These are phyloP conservation scores for Talaromyces atroroseus DNA, from an alignment of 2,329 filamentous ascomycete genomes.

Conservation along the genomic window DNA sequence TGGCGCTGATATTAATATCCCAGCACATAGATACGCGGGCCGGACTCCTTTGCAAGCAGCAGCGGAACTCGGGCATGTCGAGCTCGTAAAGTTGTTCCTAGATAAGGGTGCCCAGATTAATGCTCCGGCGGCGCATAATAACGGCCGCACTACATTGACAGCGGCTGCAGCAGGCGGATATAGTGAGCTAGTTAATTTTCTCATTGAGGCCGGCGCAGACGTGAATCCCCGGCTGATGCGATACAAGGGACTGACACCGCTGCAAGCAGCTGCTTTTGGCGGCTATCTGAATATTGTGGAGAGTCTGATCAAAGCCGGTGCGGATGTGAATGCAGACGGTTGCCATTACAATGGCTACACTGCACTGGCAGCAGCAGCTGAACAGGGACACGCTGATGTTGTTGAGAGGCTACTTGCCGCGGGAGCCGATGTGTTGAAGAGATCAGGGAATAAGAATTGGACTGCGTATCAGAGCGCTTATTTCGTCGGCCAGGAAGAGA, in stretches of 20 bases:
- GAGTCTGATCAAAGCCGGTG: constrained; percentile 14
- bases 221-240: constrained; percentile 15
- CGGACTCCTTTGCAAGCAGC: constrained; percentile 17
- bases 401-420: constrained; percentile 13
- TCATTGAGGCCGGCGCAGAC: constrained; percentile 18
- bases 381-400: constrained; percentile 16
- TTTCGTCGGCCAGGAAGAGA: constrained; percentile 11
- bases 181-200: constrained; percentile 15
- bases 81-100: constrained; percentile 18
- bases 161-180: constrained; percentile 15
- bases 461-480: constrained; percentile 11
- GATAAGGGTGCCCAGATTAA: constrained; percentile 19
- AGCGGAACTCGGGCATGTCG: constrained; percentile 15
- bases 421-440: constrained; percentile 8
- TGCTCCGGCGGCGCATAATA: constrained; percentile 7
- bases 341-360: constrained; percentile 14
- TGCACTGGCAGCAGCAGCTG: constrained; percentile 14
- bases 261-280: constrained; percentile 16
- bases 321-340: constrained; percentile 16
- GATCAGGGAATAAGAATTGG: constrained; percentile 13
- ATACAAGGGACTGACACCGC: constrained; percentile 11
- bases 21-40: constrained; percentile 8
- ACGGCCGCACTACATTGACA: constrained; percentile 18
- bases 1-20: constrained; percentile 19
- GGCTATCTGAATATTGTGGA: constrained; percentile 14